Percentiles rank a stretch among this genome's conserved stretches.
phyloP scores from a whole-genome alignment of 1,284 basidiomycete genomes.

The Abortiporus biennis region DNA sequence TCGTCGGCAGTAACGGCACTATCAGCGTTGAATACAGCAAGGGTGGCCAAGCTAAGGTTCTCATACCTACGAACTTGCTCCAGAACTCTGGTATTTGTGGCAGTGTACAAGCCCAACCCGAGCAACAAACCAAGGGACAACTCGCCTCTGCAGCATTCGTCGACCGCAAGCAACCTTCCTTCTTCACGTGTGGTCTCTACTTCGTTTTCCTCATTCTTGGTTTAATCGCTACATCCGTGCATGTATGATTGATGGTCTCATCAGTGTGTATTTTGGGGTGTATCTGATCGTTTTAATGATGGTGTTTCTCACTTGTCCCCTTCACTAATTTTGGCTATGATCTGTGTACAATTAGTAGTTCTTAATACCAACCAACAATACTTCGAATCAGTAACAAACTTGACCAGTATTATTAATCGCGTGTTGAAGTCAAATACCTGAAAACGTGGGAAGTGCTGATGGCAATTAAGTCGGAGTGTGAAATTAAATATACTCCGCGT shows the following conservation, averaged over 20 bases:
- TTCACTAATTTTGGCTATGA: not conserved
- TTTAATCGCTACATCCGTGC: conserved; percentile 7
- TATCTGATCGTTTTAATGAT: too few species aligned
- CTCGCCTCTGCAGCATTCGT: conserved; percentile 12
- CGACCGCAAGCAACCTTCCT: conserved; percentile 5
- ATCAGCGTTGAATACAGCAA: conserved; percentile 51
- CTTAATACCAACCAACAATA: not conserved
- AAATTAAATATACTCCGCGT: conserved; percentile 15
- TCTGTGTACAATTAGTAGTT: not conserved
- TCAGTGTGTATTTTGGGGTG: too few species aligned
- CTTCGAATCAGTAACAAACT: too few species aligned
- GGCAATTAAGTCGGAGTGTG: conserved; percentile 2
- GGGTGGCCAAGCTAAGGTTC: conserved; percentile 53
- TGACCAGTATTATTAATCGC: too few species aligned
- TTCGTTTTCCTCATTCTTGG: conserved; percentile 11
- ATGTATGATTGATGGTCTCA: too few species aligned
- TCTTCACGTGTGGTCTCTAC: conserved; percentile 3
- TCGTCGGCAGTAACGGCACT: conserved; percentile 55
- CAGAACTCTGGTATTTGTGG: conserved; percentile 34
- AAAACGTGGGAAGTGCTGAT: not conserved
- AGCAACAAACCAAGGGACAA: conserved; percentile 10
- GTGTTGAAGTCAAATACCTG: not conserved
- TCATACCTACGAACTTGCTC: conserved; percentile 38
- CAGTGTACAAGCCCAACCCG: conserved; percentile 3
- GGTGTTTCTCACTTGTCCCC: not conserved